phyloP scores from a whole-genome alignment of 805 yeast species.

The Ogataea nonfermentans region DNA sequence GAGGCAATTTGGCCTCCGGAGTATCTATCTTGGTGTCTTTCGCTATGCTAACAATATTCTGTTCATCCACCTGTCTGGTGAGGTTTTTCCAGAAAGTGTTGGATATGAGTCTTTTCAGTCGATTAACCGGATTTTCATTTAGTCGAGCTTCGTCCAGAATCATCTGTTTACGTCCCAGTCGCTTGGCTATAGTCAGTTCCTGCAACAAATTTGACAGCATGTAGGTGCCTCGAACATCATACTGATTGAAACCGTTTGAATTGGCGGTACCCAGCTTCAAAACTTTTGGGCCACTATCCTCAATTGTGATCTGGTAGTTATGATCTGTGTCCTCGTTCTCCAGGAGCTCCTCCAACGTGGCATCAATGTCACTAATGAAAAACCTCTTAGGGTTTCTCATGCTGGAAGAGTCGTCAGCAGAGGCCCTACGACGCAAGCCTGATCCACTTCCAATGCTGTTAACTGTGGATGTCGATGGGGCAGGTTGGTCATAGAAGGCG shows the following conservation, averaged over 20 bases:
- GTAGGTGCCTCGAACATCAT: constrained; percentile 81
- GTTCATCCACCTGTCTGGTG: constrained; percentile 66
- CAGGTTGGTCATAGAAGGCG: not conserved
- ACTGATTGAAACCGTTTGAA: constrained; percentile 74
- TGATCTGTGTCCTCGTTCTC: constrained; percentile 81
- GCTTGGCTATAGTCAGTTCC: constrained; percentile 82
- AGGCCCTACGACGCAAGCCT: constrained; percentile 44
- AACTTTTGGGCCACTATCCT: constrained; percentile 83
- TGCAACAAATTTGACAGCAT: constrained; percentile 84
- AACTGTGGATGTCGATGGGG: not conserved
- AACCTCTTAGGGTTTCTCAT: constrained; percentile 44
- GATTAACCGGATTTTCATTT: constrained; percentile 81
- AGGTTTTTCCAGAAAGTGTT: constrained; percentile 79
- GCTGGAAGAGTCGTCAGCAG: constrained; percentile 49
- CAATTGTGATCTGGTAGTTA: constrained; percentile 81
- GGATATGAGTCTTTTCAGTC: constrained; percentile 70
- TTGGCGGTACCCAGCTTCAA: constrained; percentile 77
- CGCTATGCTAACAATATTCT: constrained; percentile 67
- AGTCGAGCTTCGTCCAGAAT: constrained; percentile 79
- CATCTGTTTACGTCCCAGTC: constrained; percentile 75
- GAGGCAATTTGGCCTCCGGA: constrained; percentile 59
- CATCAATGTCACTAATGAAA: constrained; percentile 71
- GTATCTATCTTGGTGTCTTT: constrained; percentile 72
- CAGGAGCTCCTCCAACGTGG: constrained; percentile 66
- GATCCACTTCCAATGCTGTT: not conserved